Percentiles rank a stretch among this genome's conserved stretches.
These are phyloP conservation scores for Rhizodiscina lignyota DNA, from an alignment of 495 filamentous ascomycete genomes.

Conservation along the genomic window DNA sequence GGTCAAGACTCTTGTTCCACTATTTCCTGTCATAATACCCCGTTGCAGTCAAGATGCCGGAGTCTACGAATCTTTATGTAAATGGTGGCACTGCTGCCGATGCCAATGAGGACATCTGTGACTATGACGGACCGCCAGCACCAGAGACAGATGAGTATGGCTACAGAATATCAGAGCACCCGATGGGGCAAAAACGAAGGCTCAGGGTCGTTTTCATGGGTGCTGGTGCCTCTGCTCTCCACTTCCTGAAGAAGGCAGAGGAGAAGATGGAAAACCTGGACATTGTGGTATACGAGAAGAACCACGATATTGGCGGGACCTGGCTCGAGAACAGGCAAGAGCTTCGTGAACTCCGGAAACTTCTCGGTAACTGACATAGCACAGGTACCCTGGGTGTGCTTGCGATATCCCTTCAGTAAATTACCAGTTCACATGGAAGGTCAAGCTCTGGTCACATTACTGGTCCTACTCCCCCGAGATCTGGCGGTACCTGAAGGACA, in stretches of 20 bases:
- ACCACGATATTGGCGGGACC: constrained; percentile 26
- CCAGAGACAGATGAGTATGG: constrained; percentile 17
- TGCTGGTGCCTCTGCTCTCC: constrained; percentile 23
- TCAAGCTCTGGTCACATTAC: constrained; percentile 25
- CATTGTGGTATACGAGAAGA: constrained; percentile 29
- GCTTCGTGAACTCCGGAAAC: neutral
- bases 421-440: constrained; percentile 24
- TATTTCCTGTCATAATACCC: too few relatives aligned
- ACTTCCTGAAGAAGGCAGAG: constrained; percentile 25
- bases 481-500: constrained; percentile 26
- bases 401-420: constrained; percentile 23
- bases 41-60: too few relatives aligned
- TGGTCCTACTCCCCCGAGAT: constrained; percentile 25
- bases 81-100: constrained; percentile 6
- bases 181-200: constrained; percentile 18
- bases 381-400: constrained; percentile 16
- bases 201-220: constrained; percentile 25
- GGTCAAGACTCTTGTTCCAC: too few relatives aligned
- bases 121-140: constrained; percentile 14
- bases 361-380: too few relatives aligned
- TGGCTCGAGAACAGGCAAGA: constrained; percentile 23
- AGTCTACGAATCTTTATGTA: too few relatives aligned
- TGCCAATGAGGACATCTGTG: constrained; percentile 8
- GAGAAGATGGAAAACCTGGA: constrained; percentile 21
- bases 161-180: constrained; percentile 24